These are phyloP conservation scores for Wallacemonas sp. DNA, from an alignment of 208 protist genomes.

Conservation along the genomic window DNA sequence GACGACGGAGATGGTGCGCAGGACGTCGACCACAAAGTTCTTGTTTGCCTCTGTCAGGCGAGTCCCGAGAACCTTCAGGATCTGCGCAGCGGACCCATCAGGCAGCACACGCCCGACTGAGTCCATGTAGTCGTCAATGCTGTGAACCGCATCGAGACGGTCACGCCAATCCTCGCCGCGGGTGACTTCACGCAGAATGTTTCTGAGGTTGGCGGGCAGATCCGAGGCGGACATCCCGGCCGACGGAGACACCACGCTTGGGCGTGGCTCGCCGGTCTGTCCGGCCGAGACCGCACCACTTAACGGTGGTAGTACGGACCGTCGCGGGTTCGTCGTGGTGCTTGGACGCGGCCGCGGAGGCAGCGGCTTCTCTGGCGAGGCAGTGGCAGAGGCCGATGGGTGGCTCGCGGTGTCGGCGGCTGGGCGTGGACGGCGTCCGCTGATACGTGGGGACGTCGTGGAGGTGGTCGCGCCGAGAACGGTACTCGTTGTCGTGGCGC, in stretches of 20 bases:
- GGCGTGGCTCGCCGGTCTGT: background rate
- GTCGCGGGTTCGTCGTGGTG: background rate
- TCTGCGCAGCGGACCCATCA: conserved; percentile 25
- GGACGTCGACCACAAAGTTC: conserved; percentile 86
- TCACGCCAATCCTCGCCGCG: conserved; percentile 69
- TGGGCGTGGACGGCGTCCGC: conserved; percentile 11
- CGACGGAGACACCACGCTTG: background rate
- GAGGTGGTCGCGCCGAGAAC: background rate
- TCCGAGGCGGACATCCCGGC: background rate
- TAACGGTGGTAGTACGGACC: background rate
- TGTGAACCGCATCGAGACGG: conserved; percentile 64
- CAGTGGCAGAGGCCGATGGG: background rate
- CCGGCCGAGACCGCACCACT: background rate
- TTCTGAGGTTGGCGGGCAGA: conserved; percentile 25
- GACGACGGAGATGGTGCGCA: conserved; percentile 63
- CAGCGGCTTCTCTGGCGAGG: conserved; percentile 5
- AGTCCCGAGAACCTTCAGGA: conserved; percentile 61
- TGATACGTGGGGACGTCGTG: conserved; percentile 4
- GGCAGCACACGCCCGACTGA: conserved; percentile 39
- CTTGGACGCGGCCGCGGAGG: conserved; percentile 8
- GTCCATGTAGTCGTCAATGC: conserved; percentile 59
- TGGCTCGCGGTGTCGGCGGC: background rate
- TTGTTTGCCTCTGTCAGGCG: conserved; percentile 86
- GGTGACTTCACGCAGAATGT: conserved; percentile 61
- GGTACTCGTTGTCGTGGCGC: background rate